Conservation (phyloP, 257 asterid species). For the Gentiana macrophylla region DNA sequence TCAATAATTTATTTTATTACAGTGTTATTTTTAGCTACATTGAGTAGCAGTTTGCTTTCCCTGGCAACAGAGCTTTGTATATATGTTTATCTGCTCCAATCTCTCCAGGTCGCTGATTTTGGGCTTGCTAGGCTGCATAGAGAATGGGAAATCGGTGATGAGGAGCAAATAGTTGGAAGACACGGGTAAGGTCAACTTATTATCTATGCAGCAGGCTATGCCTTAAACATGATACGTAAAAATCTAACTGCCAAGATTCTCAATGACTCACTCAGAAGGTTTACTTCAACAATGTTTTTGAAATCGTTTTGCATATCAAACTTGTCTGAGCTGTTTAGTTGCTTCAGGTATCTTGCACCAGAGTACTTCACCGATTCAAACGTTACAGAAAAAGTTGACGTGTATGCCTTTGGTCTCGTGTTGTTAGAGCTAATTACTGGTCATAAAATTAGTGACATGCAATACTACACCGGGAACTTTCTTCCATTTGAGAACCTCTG, state of each 20-base stretch:
- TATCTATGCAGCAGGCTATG: neutral
- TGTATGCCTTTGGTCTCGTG: slow-evolving; percentile 70
- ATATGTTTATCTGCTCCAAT: slow-evolving; percentile 9
- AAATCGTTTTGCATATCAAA: neutral
- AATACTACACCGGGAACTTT: slow-evolving; percentile 32
- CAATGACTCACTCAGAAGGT: neutral
- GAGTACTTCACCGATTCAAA: slow-evolving; percentile 46
- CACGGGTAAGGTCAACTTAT: slow-evolving; percentile 37
- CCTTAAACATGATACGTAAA: neutral
- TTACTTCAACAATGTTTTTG: neutral
- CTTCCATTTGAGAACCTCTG: slow-evolving; percentile 32
- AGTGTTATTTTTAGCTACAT: neutral
- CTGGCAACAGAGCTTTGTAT: neutral
- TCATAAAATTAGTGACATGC: slow-evolving; percentile 40
- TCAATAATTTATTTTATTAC: no score
- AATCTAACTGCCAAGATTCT: neutral
- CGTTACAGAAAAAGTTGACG: slow-evolving; percentile 70
- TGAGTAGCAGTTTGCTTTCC: neutral
- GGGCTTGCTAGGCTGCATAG: slow-evolving; percentile 72
- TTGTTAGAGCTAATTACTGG: slow-evolving; percentile 68
- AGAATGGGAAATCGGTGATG: slow-evolving; percentile 47
- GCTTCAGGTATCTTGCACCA: slow-evolving; percentile 67
- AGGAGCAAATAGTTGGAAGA: slow-evolving; percentile 43
- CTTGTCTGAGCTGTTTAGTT: slow-evolving; percentile 3
- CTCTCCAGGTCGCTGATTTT: slow-evolving; percentile 70